These are phyloP conservation scores for Parastagonospora nodorum DNA, from an alignment of 2,329 filamentous ascomycete species.

Conservation along the genomic window DNA sequence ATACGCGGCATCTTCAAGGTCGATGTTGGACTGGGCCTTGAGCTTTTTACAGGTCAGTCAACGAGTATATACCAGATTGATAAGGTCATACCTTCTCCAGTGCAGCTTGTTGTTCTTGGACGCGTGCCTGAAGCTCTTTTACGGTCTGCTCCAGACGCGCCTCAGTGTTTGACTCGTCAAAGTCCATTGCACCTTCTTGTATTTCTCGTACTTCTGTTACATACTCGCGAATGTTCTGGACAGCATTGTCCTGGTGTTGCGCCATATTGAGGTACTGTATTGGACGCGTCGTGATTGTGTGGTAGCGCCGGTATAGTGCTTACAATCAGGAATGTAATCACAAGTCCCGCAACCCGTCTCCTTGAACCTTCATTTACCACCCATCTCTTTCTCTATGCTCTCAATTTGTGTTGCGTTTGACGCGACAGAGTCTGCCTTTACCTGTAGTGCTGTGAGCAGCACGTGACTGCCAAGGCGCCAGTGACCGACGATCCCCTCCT, in stretches of 20 bases:
- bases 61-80: neutral
- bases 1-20: slow-evolving; percentile 33
- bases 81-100: slow-evolving; percentile 50
- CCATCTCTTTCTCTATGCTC: neutral
- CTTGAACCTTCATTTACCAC: neutral
- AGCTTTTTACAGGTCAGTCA: slow-evolving; percentile 50
- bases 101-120: slow-evolving; percentile 54
- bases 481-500: slow-evolving; percentile 19
- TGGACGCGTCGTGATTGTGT: neutral
- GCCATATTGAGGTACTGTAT: slow-evolving; percentile 22
- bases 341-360: neutral
- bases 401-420: neutral
- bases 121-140: slow-evolving; percentile 65
- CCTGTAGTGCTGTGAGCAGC: neutral
- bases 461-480: slow-evolving; percentile 30
- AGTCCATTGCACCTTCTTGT: slow-evolving; percentile 42
- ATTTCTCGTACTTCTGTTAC: slow-evolving; percentile 21
- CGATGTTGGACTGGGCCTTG: slow-evolving; percentile 35
- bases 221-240: slow-evolving; percentile 40
- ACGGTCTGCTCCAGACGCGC: slow-evolving; percentile 69
- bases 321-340: too few relatives aligned
- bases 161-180: slow-evolving; percentile 51
- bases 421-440: neutral
- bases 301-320: neutral
- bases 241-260: slow-evolving; percentile 13